Evolutionary conservation across 257 asterid genomes (phyloP), one percentile per base, ranked within the genome.

Genomic region (Solanum chaucha): DNA sequence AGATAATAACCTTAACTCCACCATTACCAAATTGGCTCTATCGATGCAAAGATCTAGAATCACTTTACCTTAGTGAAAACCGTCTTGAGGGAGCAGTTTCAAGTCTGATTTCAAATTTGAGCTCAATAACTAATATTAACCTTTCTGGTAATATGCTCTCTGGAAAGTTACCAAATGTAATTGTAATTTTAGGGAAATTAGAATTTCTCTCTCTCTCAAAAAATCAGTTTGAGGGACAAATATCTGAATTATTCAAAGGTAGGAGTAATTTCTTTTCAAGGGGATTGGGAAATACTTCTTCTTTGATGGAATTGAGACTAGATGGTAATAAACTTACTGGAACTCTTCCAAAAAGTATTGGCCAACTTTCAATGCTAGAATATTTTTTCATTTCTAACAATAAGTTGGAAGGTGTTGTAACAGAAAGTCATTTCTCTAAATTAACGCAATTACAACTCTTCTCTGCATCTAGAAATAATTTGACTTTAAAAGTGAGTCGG

Each of bases 1-100:
- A 5, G 0, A 0, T 1, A 91, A 87, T 78, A 1, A 3, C 13
- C 59, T 89, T 10, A 87, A 85, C 86, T 85, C 91, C 83, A 67
- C 67, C 58, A 90, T 46, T 92, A 24, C 93, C 92, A 17, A 24
- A 88, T 19, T 88, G 91, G 91, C 86, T 92, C 61, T 92, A 87
- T 84, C 22, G 20, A 6, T 87, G 84, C 73, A 90, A 87, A 19
- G 55, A 83, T 40, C 89, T 92, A 3, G 83, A 82, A 35, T 68
- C n/a, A 58, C 35, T 90, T 2, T 1, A 14, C 24, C 3, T 90
- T 19, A 5, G 32, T 3, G 0, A 1, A 8, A 88, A 55, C 40
- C 12, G 1, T 22, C 35, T 90, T 11, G 86, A 89, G 17, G 89
- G 89, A 9, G 7, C 82, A 59, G 89, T 91, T 35, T 86, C 90